These are phyloP conservation scores for Pterulicium gracile DNA, from an alignment of 1,284 basidiomycete species.

Conservation along the genomic window DNA sequence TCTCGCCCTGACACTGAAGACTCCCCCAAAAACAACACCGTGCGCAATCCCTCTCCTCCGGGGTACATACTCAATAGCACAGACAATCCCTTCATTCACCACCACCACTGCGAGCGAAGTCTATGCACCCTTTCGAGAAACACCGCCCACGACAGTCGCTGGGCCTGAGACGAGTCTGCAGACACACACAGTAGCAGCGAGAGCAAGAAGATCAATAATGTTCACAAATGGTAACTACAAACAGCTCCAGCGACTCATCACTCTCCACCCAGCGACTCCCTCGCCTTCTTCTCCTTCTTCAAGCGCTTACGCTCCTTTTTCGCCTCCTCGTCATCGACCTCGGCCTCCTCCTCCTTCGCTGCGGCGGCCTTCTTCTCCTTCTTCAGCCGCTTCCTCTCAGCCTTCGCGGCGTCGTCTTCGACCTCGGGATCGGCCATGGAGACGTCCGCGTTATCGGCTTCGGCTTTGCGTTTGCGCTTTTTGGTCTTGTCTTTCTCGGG, in stretches of 20 bases:
- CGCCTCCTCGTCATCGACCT: conserved; percentile 48
- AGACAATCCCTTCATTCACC: no score
- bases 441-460: conserved; percentile 27
- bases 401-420: conserved; percentile 29
- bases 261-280: conserved; percentile 32
- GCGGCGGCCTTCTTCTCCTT: conserved; percentile 48
- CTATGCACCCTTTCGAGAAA: no score
- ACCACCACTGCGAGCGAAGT: no score
- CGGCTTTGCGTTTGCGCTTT: conserved; percentile 64
- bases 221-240: neutral
- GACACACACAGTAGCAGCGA: no score
- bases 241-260: conserved; percentile 12
- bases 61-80: no score
- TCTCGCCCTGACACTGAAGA: no score
- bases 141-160: no score
- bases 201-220: neutral
- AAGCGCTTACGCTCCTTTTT: conserved; percentile 48
- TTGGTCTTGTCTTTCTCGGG: conserved; percentile 50
- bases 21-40: no score
- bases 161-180: no score
- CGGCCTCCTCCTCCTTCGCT: conserved; percentile 28
- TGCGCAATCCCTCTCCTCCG: no score
- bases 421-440: conserved; percentile 28
- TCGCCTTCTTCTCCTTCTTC: conserved; percentile 65
- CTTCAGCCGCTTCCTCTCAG: conserved; percentile 37